Conservation (phyloP, 1,139 yeast species). For the Tardiomyces blankii region DNA sequence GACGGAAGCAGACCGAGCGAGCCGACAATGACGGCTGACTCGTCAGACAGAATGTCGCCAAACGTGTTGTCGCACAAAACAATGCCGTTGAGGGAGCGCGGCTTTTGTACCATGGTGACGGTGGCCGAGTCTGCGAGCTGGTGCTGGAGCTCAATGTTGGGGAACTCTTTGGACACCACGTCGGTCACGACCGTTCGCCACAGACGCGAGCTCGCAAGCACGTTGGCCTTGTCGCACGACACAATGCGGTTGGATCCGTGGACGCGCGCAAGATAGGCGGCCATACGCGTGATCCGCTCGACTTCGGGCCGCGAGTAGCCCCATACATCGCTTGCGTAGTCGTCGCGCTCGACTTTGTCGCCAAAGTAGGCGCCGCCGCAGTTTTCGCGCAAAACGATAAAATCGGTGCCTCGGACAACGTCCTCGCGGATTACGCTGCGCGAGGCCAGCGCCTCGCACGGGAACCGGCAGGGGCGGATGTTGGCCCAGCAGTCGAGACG, state of each 20-base stretch:
- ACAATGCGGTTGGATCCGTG: slow-evolving; percentile 35
- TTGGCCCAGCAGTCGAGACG: slow-evolving; percentile 75
- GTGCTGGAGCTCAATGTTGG: slow-evolving; percentile 59
- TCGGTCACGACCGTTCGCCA: slow-evolving; percentile 78
- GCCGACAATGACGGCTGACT: slow-evolving; percentile 82
- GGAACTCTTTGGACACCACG: slow-evolving; percentile 63
- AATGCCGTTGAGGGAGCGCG: slow-evolving; percentile 70
- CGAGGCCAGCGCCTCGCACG: slow-evolving; percentile 56
- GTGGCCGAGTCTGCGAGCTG: slow-evolving; percentile 86
- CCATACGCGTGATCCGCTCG: slow-evolving; percentile 79
- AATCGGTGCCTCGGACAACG: slow-evolving; percentile 66
- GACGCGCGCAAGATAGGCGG: slow-evolving; percentile 75
- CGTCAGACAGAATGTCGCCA: slow-evolving; percentile 82
- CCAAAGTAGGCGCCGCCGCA: slow-evolving; percentile 89
- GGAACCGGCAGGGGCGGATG: slow-evolving; percentile 78
- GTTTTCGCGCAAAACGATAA: slow-evolving; percentile 73
- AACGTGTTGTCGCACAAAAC: slow-evolving; percentile 77
- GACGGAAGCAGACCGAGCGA: slow-evolving; percentile 77
- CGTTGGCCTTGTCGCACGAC: slow-evolving; percentile 84
- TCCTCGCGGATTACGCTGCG: slow-evolving; percentile 67
- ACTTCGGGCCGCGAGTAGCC: slow-evolving; percentile 69
- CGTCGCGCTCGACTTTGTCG: slow-evolving; percentile 66
- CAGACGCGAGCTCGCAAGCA: slow-evolving; percentile 71
- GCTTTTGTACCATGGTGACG: slow-evolving; percentile 71
- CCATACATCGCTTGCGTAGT: slow-evolving; percentile 75